Base-by-base conservation (phyloP, 306 rosid genomes). In the Acacia melanoxylon region DNA sequence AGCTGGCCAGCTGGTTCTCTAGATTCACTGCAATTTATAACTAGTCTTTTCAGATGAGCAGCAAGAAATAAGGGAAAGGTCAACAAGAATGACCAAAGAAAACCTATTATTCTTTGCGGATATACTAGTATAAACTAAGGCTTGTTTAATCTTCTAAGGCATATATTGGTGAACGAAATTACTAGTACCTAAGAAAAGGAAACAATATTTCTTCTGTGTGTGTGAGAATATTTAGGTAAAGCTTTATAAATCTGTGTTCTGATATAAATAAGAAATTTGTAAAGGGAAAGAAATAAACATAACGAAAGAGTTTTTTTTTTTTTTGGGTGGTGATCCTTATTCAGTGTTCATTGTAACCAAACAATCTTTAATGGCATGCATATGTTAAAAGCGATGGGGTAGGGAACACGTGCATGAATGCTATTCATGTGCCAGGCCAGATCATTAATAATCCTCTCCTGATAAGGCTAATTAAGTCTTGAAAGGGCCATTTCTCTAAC, bases 401-500 rank as follows among this genome's bases (percentile, higher is more conserved):
- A 76, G 87, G 84, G 78, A 81, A 84, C 89, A 84, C 86, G 88
- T 88, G 88, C 83, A 77, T 62, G 82, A 80, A 73, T 62, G 78
- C 42, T 82, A 51, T 51, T 86, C 89, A 89, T 83, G 87, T 86
- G 86, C 73, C 61, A 66, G 66, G 86, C 70, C 61, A 70, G 66
- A 78, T 83, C 80, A 70, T 62, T 61, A 24, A 1, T 67, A 33
- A 51, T 77, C 59, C 42, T 72, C 25, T 68, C 25, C 37, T 80
- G 68, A 51, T 24, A 65, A 68, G 74, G 66, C 54, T 56, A 82
- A 84, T 76, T 67, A 85, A 52, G 27, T 59, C 41, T 4, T 79
- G 87, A 87, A 89, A 88, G 86, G 81, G 76, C 86, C 85, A 75
- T 87, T 81, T 70, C 79, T 86, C 84, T 85, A 89, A 86, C 88